Evolutionary conservation across 805 yeast species (phyloP).

Genomic region (Tetrapisispora pingtungensis): DNA sequence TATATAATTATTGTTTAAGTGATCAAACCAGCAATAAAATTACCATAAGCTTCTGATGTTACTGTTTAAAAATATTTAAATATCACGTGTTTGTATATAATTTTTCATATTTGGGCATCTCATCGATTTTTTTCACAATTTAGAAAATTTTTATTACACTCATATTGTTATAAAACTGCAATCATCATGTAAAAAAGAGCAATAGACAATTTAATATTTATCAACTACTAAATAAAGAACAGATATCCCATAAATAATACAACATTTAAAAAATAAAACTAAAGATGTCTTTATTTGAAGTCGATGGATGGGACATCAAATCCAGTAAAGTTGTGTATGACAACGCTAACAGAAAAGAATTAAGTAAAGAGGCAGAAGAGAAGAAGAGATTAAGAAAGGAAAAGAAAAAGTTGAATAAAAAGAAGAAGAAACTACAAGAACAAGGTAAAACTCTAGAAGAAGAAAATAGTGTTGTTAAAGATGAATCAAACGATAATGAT

Average conservation of each 20-base stretch:
- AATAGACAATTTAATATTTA: too few relatives aligned
- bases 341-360: conserved; percentile 26
- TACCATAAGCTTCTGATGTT: too few relatives aligned
- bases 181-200: too few relatives aligned
- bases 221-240: too few relatives aligned
- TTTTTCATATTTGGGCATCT: background rate
- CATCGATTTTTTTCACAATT: background rate
- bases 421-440: conserved; percentile 4
- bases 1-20: too few relatives aligned
- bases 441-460: background rate
- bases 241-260: too few relatives aligned
- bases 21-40: too few relatives aligned
- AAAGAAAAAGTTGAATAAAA: conserved; percentile 13
- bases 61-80: too few relatives aligned
- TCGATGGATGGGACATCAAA: conserved; percentile 73
- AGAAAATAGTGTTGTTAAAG: background rate
- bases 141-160: background rate
- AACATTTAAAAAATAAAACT: background rate
- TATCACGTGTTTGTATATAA: too few relatives aligned
- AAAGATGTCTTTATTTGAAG: conserved; percentile 61
- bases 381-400: conserved; percentile 14
- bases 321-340: conserved; percentile 42
- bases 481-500: conserved; percentile 3
- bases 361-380: conserved; percentile 17
- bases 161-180: too few relatives aligned